phyloP scores from a whole-genome alignment of 306 rosid species.

The Inga leiocalycina region DNA sequence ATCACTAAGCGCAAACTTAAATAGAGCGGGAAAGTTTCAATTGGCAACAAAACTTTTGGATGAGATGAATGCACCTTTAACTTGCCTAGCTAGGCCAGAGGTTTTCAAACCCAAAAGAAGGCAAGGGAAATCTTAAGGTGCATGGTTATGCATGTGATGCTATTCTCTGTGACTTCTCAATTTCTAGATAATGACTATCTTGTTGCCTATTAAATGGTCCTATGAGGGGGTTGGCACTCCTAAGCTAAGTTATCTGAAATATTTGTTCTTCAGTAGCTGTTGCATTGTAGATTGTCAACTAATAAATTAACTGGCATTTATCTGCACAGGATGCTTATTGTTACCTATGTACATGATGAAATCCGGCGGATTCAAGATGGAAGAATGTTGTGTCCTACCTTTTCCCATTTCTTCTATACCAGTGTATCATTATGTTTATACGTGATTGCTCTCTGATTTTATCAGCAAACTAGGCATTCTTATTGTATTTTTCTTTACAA shows the following conservation, averaged over 20 bases:
- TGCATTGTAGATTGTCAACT: neutral
- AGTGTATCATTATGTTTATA: neutral
- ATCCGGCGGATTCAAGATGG: neutral
- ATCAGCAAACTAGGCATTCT: neutral
- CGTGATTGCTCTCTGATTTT: neutral
- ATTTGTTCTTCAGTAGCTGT: neutral
- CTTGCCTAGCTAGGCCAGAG: conserved; percentile 54
- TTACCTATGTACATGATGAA: neutral
- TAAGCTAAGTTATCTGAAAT: neutral
- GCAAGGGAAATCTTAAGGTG: conserved; percentile 29
- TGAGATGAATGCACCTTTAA: conserved; percentile 63
- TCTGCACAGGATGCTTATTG: neutral
- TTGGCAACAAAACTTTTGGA: conserved; percentile 55
- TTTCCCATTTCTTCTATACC: neutral
- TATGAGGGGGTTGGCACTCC: neutral
- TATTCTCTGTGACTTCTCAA: conserved; percentile 12
- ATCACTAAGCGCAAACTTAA: conserved; percentile 54
- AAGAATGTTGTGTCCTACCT: neutral
- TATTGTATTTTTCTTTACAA: neutral
- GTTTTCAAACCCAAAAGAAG: conserved; percentile 56
- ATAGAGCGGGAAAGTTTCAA: conserved; percentile 63
- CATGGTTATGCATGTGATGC: conserved; percentile 9
- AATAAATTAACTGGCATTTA: neutral
- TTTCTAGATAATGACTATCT: conserved; percentile 8
- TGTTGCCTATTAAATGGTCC: neutral